Evolutionary conservation across 2,329 filamentous ascomycete species (phyloP), one percentile per base, ranked within the genome.

Genomic region (Sporothrix luriei): DNA sequence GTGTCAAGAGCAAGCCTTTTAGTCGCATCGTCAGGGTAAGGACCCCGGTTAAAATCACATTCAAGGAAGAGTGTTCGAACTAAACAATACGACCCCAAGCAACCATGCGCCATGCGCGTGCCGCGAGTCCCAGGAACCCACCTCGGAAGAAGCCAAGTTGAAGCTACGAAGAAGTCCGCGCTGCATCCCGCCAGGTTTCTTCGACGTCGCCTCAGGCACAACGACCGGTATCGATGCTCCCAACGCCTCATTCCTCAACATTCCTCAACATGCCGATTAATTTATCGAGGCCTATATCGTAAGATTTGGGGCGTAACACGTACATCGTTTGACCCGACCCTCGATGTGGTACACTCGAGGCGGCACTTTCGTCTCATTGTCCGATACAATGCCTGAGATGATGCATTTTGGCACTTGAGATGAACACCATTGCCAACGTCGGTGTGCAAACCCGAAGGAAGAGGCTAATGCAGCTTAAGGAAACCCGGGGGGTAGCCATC

Each of bases 11-110:
- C 48, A 21, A 38, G 19, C 29, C 24, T 54, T 48, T 54, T 40
- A 66, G 65, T 67, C 21, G 33, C 33, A 67, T 46, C 21, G 7
- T 33, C 33, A 55, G 33, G 65, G 65, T 54, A 43, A 29, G 38
- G 65, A 51, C 33, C 33, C 33, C 51, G 33, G 51, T 33, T 33
- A 33, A 33, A 64, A 48, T 4, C 24, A 33, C 19, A 10, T 48
- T 16, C 43, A 9, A 21, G 10, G 48, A 7, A n/a, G 19, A 49
- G 5, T 33, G 4, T 33, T 33, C 9, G 33, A 33, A 33, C 33
- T 7, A 33, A 33, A 33, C 7, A 33, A 9, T 33, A 33, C 7
- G 33, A 33, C 33, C 9, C 5, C 7, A 48, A 49, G 48, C 7
- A 43, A 26, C 21, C 11, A 46, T 33, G 33, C 21, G 9, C 21